Percentiles rank a stretch among this genome's conserved stretches.
Evolutionary conservation across 169 alveolate species (phyloP).

Genomic region (Blepharisma undulans): DNA sequence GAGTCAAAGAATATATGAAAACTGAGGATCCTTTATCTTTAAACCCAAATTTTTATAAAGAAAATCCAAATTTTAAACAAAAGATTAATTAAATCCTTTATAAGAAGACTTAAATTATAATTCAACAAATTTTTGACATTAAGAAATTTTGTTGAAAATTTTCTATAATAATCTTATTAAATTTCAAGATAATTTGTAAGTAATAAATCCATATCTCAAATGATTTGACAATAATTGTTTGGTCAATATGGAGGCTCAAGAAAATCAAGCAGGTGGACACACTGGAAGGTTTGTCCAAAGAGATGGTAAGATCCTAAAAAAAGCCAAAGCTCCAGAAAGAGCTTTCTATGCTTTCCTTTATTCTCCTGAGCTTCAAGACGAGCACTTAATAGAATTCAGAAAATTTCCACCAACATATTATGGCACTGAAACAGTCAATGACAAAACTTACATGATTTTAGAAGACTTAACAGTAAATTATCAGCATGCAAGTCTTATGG

Average conservation of each 20-base stretch:
- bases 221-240: background rate
- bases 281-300: background rate
- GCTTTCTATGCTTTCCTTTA: background rate
- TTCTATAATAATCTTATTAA: background rate
- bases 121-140: background rate
- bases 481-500: background rate
- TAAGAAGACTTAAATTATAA: background rate
- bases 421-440: constrained; percentile 4
- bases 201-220: background rate
- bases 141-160: no score
- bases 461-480: background rate
- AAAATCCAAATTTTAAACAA: background rate
- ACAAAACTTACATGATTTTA: constrained; percentile 3
- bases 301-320: background rate
- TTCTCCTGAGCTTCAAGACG: background rate
- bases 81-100: background rate
- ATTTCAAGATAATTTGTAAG: background rate
- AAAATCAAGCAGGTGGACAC: constrained; percentile 37
- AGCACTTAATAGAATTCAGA: background rate
- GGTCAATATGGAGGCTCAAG: background rate
- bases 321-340: constrained; percentile 1
- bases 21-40: constrained; percentile 31
- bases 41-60: constrained; percentile 8
- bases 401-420: constrained; percentile 23
- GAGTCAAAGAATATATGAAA: constrained; percentile 26